phyloP scores from a whole-genome alignment of 2,329 filamentous ascomycete genomes.

The Aaosphaeria arxii region DNA sequence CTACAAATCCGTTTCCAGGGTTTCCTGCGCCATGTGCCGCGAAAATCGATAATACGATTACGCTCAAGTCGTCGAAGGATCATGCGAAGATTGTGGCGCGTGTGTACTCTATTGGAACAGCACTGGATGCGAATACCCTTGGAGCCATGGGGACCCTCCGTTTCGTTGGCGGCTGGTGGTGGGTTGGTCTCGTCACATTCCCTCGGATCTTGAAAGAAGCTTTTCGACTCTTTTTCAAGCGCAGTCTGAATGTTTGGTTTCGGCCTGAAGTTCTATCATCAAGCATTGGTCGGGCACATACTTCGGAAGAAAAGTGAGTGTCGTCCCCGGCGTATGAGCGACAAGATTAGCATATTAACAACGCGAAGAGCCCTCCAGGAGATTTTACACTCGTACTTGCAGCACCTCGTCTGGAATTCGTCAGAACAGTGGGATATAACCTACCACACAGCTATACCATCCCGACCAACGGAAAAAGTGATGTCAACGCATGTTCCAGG shows the following conservation, averaged over 20 bases:
- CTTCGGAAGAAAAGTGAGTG: conserved; percentile 45
- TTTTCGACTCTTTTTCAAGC: conserved; percentile 53
- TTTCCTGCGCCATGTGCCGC: not conserved
- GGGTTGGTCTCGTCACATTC: conserved; percentile 65
- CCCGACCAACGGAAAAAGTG: conserved; percentile 13
- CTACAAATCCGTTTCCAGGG: conserved; percentile 44
- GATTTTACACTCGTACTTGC: conserved; percentile 40
- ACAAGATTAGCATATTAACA: conserved; percentile 3
- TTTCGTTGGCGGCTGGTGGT: conserved; percentile 61
- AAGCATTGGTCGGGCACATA: conserved; percentile 55
- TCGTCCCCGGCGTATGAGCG: not conserved
- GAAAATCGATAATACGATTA: conserved; percentile 59
- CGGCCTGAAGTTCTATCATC: conserved; percentile 59
- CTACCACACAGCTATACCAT: conserved; percentile 53
- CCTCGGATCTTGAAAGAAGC: conserved; percentile 65
- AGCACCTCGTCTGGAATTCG: conserved; percentile 49
- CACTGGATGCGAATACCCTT: conserved; percentile 52
- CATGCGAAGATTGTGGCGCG: conserved; percentile 61
- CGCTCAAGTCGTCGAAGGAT: conserved; percentile 57
- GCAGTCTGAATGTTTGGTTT: conserved; percentile 62
- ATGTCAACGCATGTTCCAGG: conserved; percentile 16
- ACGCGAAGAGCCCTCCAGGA: conserved; percentile 29
- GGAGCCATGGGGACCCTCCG: conserved; percentile 39
- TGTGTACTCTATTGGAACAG: conserved; percentile 52
- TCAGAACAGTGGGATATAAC: conserved; percentile 47